Percentiles rank a stretch among this genome's conserved stretches.
These are phyloP conservation scores for Gypsophila paniculata DNA, from an alignment of 179 eudicot genomes.

Conservation along the genomic window DNA sequence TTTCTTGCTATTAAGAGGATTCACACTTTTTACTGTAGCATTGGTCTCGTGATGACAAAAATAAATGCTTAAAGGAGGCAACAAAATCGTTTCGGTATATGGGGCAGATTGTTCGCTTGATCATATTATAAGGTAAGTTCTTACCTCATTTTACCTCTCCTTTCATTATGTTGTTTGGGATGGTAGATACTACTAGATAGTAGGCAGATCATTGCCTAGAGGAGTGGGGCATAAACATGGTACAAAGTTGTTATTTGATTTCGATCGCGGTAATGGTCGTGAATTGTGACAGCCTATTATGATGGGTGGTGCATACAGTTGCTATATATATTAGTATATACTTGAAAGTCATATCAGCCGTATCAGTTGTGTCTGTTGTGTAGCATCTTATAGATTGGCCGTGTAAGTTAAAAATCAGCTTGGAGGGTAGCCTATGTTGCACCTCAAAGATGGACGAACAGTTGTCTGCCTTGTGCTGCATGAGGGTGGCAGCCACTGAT, in stretches of 20 bases:
- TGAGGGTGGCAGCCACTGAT: neutral
- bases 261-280: neutral
- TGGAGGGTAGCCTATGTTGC: neutral
- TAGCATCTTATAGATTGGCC: neutral
- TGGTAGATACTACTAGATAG: too few species aligned
- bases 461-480: neutral
- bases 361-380: neutral
- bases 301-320: neutral
- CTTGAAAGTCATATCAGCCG: neutral
- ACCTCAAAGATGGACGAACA: neutral
- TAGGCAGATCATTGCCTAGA: neutral
- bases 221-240: neutral
- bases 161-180: too few species aligned
- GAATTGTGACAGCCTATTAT: neutral
- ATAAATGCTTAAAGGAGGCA: constrained; percentile 73
- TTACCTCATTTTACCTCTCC: neutral
- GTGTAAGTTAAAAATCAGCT: neutral
- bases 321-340: neutral
- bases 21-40: constrained; percentile 49
- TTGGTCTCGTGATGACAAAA: constrained; percentile 80
- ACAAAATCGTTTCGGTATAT: constrained; percentile 62
- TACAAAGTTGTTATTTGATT: neutral
- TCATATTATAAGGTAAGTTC: constrained; percentile 43
- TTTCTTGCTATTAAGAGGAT: neutral
- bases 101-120: constrained; percentile 78